Conservation (phyloP, 2,329 filamentous ascomycete species). For the Exophiala viscosa region DNA sequence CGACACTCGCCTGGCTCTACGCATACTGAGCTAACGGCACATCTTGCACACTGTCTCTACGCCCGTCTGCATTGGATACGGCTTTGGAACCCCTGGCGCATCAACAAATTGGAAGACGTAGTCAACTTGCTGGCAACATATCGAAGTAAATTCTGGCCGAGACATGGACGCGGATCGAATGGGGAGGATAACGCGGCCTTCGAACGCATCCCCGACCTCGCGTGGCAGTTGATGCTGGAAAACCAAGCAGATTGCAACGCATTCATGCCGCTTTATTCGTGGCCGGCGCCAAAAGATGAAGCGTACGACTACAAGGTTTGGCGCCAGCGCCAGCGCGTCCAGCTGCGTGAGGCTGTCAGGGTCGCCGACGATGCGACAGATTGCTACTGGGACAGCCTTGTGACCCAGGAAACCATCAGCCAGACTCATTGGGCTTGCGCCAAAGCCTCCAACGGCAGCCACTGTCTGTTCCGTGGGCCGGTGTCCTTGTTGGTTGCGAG, state of each 20-base stretch:
- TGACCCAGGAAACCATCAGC: constrained; percentile 17
- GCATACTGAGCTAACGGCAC: constrained; percentile 9
- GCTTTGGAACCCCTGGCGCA: constrained; percentile 1
- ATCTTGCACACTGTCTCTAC: constrained; percentile 13
- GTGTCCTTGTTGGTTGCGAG: constrained; percentile 1
- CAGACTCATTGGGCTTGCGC: constrained; percentile 18
- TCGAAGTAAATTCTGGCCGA: not conserved
- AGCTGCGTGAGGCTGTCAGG: not conserved
- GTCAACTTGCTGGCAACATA: not conserved
- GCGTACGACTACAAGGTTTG: not conserved
- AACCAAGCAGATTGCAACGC: not conserved
- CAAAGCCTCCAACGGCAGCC: not conserved
- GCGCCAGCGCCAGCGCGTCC: not conserved
- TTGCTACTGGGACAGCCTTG: constrained; percentile 12
- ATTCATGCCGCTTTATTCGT: constrained; percentile 6
- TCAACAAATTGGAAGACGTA: not conserved
- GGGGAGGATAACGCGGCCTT: not conserved
- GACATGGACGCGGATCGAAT: not conserved
- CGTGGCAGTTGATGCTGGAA: not conserved
- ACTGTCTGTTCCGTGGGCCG: constrained; percentile 12
- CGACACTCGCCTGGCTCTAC: not conserved
- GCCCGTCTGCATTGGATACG: constrained; percentile 11
- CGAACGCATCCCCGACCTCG: constrained; percentile 1
- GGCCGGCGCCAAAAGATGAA: constrained; percentile 7
- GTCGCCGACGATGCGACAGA: not conserved